A percentile compares a stretch with the other conserved stretches of the same genome.
These are phyloP conservation scores for Aspergillus cejpii DNA, from an alignment of 2,329 filamentous ascomycete genomes.

Conservation along the genomic window DNA sequence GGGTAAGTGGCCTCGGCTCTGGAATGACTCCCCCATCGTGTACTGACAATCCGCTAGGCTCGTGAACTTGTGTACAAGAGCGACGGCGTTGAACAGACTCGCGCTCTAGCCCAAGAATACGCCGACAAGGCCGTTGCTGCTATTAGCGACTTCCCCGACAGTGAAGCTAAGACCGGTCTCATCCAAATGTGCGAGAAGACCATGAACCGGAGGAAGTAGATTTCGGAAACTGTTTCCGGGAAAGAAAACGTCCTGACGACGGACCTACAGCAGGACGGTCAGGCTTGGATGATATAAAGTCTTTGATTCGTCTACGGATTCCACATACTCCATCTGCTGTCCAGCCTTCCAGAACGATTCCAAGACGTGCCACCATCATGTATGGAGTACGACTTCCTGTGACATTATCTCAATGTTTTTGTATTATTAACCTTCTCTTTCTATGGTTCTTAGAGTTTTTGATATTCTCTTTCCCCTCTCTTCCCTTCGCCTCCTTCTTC, in stretches of 20 bases:
- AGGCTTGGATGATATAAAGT: too few species aligned
- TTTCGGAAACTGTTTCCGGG: neutral
- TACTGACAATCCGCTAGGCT: slow-evolving; percentile 52
- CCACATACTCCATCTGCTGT: neutral
- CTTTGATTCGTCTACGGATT: neutral
- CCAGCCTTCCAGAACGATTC: neutral
- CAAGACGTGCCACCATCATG: neutral
- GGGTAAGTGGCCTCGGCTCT: slow-evolving; percentile 50
- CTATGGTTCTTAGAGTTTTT: neutral
- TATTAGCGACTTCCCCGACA: slow-evolving; percentile 81
- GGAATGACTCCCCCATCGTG: neutral
- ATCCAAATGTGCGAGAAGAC: slow-evolving; percentile 93
- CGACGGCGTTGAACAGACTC: slow-evolving; percentile 85
- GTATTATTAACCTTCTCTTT: neutral
- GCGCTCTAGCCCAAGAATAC: slow-evolving; percentile 84
- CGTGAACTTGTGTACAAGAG: slow-evolving; percentile 75
- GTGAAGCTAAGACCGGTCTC: slow-evolving; percentile 85
- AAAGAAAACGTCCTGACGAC: neutral
- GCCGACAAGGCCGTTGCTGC: slow-evolving; percentile 78
- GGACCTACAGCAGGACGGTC: neutral
- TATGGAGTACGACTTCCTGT: neutral
- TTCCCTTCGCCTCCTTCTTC: neutral
- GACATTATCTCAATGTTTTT: neutral
- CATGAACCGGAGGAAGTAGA: slow-evolving; percentile 74
- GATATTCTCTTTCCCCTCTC: neutral